Evolutionary conservation across 2,329 filamentous ascomycete species (phyloP).

Genomic region (Xylaria sp.): DNA sequence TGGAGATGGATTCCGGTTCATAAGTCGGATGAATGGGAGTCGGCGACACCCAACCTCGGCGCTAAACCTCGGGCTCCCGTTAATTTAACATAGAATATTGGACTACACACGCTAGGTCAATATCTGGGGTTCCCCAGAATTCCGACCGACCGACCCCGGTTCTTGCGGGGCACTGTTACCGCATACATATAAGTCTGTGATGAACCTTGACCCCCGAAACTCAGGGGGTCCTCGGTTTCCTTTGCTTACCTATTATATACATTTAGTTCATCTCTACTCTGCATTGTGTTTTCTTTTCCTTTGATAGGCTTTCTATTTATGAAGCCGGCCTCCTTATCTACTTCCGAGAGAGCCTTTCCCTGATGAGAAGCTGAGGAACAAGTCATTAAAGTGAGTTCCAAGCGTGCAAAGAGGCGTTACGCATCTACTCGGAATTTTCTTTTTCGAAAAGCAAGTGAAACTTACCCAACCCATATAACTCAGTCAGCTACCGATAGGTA

Average conservation of each 20-base stretch:
- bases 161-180: slow-evolving; percentile 20
- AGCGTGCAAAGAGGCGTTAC: not conserved
- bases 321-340: not conserved
- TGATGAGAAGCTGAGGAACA: not conserved
- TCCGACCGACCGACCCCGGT: slow-evolving; percentile 7
- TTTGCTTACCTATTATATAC: not conserved
- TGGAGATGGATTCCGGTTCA: slow-evolving; percentile 14
- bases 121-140: slow-evolving; percentile 26
- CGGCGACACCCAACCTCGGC: slow-evolving; percentile 30
- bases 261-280: not conserved
- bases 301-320: not conserved
- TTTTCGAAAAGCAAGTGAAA: not conserved
- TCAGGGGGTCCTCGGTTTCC: not conserved
- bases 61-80: slow-evolving; percentile 4
- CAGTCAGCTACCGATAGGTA: not conserved
- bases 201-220: slow-evolving; percentile 9
- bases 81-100: slow-evolving; percentile 13
- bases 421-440: not conserved
- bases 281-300: not conserved
- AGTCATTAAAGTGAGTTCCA: not conserved
- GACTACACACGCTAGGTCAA: not conserved
- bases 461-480: not conserved
- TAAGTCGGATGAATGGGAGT: slow-evolving; percentile 27
- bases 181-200: slow-evolving; percentile 5
- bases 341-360: not conserved